Percentiles rank a stretch among this genome's conserved stretches.
phyloP scores from a whole-genome alignment of 352 stramenopile species.

The Pythium guiyangense region DNA sequence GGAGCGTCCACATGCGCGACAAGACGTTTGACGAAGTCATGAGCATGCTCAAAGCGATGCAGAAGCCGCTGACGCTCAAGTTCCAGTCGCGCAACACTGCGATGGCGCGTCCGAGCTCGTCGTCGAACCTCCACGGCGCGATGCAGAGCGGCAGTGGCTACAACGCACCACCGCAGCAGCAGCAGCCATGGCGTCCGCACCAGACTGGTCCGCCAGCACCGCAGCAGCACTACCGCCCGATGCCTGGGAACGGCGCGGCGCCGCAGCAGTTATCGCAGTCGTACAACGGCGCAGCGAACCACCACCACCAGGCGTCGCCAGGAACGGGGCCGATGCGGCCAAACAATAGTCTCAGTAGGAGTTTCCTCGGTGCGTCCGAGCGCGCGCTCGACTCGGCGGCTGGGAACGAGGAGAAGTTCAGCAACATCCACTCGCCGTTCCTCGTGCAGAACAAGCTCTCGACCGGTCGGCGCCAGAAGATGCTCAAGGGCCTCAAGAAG shows the following conservation, averaged over 20 bases:
- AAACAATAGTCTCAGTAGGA: slow-evolving; percentile 67
- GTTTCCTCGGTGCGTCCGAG: slow-evolving; percentile 24
- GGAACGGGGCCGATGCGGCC: slow-evolving; percentile 15
- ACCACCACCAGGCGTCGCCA: slow-evolving; percentile 16
- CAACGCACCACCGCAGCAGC: slow-evolving; percentile 35
- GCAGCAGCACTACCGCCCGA: slow-evolving; percentile 16
- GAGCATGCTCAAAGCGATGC: slow-evolving; percentile 83
- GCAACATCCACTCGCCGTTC: slow-evolving; percentile 84
- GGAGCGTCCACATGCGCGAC: slow-evolving; percentile 72
- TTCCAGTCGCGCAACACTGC: slow-evolving; percentile 49
- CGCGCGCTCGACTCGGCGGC: slow-evolving; percentile 27
- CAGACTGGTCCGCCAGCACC: slow-evolving; percentile 20
- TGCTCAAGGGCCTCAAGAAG: slow-evolving; percentile 88
- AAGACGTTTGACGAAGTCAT: slow-evolving; percentile 88
- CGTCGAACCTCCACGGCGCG: slow-evolving; percentile 16
- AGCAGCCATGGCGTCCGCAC: slow-evolving; percentile 66
- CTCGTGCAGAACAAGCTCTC: slow-evolving; percentile 85
- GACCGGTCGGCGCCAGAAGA: slow-evolving; percentile 80
- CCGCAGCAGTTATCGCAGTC: slow-evolving; percentile 24
- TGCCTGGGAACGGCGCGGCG: not conserved
- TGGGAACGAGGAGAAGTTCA: slow-evolving; percentile 81
- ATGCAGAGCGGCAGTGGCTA: slow-evolving; percentile 13
- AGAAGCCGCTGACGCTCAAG: slow-evolving; percentile 81
- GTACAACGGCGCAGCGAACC: slow-evolving; percentile 22
- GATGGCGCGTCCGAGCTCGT: slow-evolving; percentile 13